Conservation (phyloP, 2,329 filamentous ascomycete species). For the Alternaria ventricosa region DNA sequence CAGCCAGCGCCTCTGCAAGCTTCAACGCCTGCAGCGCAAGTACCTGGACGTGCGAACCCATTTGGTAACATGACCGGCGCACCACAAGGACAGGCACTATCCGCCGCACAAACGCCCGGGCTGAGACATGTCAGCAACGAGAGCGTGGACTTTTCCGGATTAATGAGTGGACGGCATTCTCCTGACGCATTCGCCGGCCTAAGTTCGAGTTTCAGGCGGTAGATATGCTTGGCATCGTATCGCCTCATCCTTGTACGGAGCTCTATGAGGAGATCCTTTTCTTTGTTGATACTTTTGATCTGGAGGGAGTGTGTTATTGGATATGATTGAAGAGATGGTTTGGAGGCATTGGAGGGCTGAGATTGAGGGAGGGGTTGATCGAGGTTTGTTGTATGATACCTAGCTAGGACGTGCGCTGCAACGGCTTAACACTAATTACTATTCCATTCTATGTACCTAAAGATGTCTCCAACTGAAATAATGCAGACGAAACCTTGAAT, state of each 20-base stretch:
- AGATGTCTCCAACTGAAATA: not conserved
- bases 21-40: conserved; percentile 20
- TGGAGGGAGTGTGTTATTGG: not conserved
- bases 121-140: conserved; percentile 67
- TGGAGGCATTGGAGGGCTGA: not conserved
- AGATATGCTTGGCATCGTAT: not conserved
- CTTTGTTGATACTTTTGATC: not conserved
- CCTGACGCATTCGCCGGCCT: conserved; percentile 81
- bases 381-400: conserved; percentile 15
- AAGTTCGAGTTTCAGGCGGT: conserved; percentile 61
- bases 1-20: conserved; percentile 34
- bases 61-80: conserved; percentile 50
- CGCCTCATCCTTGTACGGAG: not conserved
- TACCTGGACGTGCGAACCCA: conserved; percentile 62
- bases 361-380: not conserved
- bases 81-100: conserved; percentile 28
- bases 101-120: conserved; percentile 28
- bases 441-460: not conserved
- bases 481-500: not conserved
- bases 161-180: conserved; percentile 73
- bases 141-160: conserved; percentile 69
- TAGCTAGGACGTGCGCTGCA: conserved; percentile 8
- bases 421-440: conserved; percentile 3
- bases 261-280: not conserved
- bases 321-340: not conserved